phyloP scores from a whole-genome alignment of 148 eudicot species.

The Camellia lanceoleosa region DNA sequence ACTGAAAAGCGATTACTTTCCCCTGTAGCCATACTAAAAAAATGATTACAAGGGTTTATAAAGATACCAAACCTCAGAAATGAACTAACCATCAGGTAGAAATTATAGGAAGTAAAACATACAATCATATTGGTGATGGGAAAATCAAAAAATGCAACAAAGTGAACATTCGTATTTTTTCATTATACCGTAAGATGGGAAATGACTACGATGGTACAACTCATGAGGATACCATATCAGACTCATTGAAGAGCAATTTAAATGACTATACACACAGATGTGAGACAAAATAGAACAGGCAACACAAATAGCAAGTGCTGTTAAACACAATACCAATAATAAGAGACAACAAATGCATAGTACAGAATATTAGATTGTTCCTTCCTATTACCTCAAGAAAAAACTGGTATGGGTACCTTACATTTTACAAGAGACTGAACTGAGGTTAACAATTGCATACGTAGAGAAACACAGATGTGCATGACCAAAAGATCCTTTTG shows the following conservation, averaged over 20 bases:
- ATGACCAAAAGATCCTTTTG: neutral
- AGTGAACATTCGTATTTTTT: neutral
- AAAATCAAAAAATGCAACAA: neutral
- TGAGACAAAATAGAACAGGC: neutral
- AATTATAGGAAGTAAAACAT: neutral
- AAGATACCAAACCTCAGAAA: neutral
- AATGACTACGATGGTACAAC: neutral
- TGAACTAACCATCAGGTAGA: neutral
- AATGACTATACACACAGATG: neutral
- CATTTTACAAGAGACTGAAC: neutral
- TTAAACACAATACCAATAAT: neutral
- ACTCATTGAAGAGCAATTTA: conserved; percentile 5
- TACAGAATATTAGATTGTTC: neutral
- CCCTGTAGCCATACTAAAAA: neutral
- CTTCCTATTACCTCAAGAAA: neutral
- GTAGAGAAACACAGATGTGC: neutral
- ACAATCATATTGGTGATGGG: neutral
- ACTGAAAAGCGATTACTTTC: neutral
- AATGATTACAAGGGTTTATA: neutral
- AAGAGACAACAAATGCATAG: neutral
- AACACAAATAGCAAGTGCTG: neutral
- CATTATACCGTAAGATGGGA: neutral
- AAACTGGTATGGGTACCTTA: neutral
- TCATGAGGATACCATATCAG: neutral
- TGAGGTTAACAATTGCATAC: neutral